These are phyloP conservation scores for Fraxinus nigra DNA, from an alignment of 305 asterid species.

Conservation along the genomic window DNA sequence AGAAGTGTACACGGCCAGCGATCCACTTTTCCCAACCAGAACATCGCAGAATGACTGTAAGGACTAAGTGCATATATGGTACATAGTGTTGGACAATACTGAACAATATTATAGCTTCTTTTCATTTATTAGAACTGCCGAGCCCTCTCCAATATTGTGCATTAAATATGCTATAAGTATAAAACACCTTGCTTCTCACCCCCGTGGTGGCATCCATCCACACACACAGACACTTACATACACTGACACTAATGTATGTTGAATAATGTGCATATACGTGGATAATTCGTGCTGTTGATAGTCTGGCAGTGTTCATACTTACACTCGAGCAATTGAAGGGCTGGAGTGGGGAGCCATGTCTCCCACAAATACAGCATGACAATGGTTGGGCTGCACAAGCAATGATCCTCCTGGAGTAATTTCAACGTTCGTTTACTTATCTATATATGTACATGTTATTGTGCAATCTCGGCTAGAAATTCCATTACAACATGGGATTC, in stretches of 20 bases:
- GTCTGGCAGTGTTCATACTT: background rate
- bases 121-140: too few species aligned
- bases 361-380: slow-evolving; percentile 15
- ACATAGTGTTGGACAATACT: background rate
- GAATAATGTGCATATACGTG: background rate
- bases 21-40: background rate
- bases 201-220: background rate
- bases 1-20: background rate
- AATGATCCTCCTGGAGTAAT: slow-evolving; percentile 22
- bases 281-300: background rate
- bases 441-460: background rate
- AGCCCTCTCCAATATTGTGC: background rate
- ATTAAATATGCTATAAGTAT: background rate
- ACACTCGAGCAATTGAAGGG: slow-evolving; percentile 11
- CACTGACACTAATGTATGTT: background rate
- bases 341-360: slow-evolving; percentile 18
- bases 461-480: background rate
- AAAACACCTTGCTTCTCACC: background rate
- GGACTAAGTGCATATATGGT: background rate
- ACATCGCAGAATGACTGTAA: background rate
- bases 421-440: slow-evolving; percentile 1
- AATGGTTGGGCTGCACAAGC: slow-evolving; percentile 20
- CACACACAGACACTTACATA: background rate
- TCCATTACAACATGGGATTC: slow-evolving; percentile 4
- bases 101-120: background rate